Evolutionary conservation across 495 filamentous ascomycete genomes (phyloP).

Genomic region (Neurospora sp.): DNA sequence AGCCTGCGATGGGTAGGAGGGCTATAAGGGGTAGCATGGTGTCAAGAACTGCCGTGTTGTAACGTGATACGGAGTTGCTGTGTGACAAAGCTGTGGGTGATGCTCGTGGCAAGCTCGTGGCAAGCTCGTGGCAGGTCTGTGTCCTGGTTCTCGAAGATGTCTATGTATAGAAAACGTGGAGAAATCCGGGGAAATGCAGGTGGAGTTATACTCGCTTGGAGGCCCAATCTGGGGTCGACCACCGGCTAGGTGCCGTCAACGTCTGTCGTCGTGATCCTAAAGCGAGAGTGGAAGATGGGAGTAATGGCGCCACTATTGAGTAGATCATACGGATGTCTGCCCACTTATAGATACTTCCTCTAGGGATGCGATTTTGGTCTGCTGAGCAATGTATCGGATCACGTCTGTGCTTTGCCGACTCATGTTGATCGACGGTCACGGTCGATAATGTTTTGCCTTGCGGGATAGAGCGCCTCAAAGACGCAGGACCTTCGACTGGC

Average conservation of each 20-base stretch:
- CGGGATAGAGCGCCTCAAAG: neutral
- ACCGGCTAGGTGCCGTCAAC: conserved; percentile 6
- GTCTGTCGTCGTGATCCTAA: conserved; percentile 4
- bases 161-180: conserved; percentile 9
- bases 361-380: neutral
- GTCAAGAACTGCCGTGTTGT: neutral
- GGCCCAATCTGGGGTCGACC: conserved; percentile 2
- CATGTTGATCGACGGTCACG: conserved; percentile 1
- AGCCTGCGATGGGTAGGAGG: conserved; percentile 11
- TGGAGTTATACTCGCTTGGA: conserved; percentile 14
- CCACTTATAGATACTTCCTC: conserved; percentile 13
- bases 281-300: neutral
- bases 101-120: conserved; percentile 4
- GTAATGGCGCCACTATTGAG: conserved; percentile 10
- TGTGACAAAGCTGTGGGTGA: neutral
- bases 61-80: conserved; percentile 7
- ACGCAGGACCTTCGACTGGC: conserved; percentile 3
- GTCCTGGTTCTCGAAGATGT: neutral
- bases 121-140: neutral
- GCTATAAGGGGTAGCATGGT: conserved; percentile 10
- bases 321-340: conserved; percentile 18
- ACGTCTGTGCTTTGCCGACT: conserved; percentile 18
- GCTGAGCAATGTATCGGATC: conserved; percentile 16
- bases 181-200: conserved; percentile 21
- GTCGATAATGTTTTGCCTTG: conserved; percentile 9